Evolutionary conservation across 2,329 filamentous ascomycete species (phyloP), one percentile per base, ranked within the genome.

Genomic region (Teratosphaeria epicoccoides): DNA sequence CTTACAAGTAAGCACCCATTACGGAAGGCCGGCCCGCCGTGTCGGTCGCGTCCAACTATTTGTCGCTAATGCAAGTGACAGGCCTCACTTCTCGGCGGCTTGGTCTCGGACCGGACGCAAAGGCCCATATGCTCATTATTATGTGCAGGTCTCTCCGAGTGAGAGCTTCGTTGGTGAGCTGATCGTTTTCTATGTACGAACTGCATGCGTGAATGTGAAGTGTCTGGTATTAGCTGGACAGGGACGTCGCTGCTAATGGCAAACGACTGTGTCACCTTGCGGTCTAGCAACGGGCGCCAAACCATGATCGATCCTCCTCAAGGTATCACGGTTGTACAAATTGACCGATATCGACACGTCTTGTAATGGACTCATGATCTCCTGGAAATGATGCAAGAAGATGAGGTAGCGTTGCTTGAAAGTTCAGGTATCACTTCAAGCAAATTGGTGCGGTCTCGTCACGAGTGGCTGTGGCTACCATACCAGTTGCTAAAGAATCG

Each of bases 81-180:
- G 43, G 23, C 50, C 50, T 12, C 20, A 43, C 43, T 52, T 52
- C 28, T 52, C 44, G 29, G 46, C 52, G 24, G 52, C 52, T 52
- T 54, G 49, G 81, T 93, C 87, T 52, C 83, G 89, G 20, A 94
- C 88, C 0, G 89, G 89, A 20, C 80, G 86, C 50, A 95, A 95
- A 69, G 88, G 88, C 0, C 84, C 86, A 9, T 94, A 93, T 68
- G 89, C 89, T 6, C 84, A 82, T 64, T 95, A 95, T 71, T 95
- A 95, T 70, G 71, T 95, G 20, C 88, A 95, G 67, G 78, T 87
- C 57, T 81, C 91, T 65, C 88, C 89, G 10, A 48, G 53, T 47
- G 73, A 77, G 48, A 84, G 81, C 64, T 86, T 91, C 60, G 73
- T 94, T 43, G 89, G 81, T 83, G 72, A 71, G 78, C 76, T 23